A percentile compares a stretch with the other conserved stretches of the same genome.
Evolutionary conservation across 805 yeast genomes (phyloP).

Genomic region (Cyberlindnera galapagoensis): DNA sequence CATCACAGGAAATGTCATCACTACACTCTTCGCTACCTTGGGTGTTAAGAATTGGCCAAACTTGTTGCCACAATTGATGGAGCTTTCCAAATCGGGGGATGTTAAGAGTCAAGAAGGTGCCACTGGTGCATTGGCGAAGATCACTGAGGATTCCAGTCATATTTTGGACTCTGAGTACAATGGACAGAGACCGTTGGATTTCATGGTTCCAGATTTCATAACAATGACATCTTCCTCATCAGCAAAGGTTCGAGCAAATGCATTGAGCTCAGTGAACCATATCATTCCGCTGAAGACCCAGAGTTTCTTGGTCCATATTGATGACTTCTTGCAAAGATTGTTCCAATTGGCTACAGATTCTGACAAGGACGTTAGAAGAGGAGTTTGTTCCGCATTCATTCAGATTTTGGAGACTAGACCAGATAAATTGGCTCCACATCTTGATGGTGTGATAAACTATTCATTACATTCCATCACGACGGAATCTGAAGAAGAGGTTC

Average conservation of each 20-base stretch:
- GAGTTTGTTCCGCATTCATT: constrained; percentile 73
- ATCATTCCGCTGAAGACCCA: constrained; percentile 67
- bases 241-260: constrained; percentile 49
- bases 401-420: constrained; percentile 69
- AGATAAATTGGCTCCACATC: constrained; percentile 71
- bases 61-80: constrained; percentile 61
- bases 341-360: constrained; percentile 65
- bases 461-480: constrained; percentile 68
- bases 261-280: constrained; percentile 70
- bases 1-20: constrained; percentile 86
- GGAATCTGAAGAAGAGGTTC: constrained; percentile 60
- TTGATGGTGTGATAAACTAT: constrained; percentile 81
- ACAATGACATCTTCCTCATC: constrained; percentile 38
- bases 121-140: constrained; percentile 72
- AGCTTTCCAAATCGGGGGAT: constrained; percentile 46
- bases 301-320: constrained; percentile 55
- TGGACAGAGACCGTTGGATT: constrained; percentile 61
- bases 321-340: constrained; percentile 54
- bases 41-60: constrained; percentile 74
- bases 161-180: constrained; percentile 58
- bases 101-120: constrained; percentile 55
- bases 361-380: constrained; percentile 55
- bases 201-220: constrained; percentile 61
- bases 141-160: constrained; percentile 81
- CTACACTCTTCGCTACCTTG: constrained; percentile 64